Evolutionary conservation across 805 yeast genomes (phyloP).

Genomic region (Candida sakaeoensis): DNA sequence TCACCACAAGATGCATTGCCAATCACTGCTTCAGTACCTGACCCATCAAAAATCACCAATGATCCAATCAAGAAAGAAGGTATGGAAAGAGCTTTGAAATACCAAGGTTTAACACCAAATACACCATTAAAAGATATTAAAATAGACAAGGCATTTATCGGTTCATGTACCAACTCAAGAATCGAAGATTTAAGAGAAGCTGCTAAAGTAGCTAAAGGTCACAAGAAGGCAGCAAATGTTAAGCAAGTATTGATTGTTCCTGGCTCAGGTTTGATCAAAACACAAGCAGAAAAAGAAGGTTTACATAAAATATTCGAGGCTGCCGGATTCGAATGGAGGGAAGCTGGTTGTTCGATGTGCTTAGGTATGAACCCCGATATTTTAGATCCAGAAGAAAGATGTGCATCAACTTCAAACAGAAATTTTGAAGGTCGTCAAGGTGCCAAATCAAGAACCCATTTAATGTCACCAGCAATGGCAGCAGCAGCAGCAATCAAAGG

Average conservation of each 20-base stretch:
- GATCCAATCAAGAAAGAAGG: conserved; percentile 78
- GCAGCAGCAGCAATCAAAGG: conserved; percentile 97
- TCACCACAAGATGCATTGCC: conserved; percentile 99
- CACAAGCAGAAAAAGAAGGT: conserved; percentile 93
- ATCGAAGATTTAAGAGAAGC: conserved; percentile 96
- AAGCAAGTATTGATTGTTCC: conserved; percentile 90
- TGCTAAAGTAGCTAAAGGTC: conserved; percentile 88
- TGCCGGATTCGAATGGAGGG: conserved; percentile 99
- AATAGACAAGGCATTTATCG: conserved; percentile 93
- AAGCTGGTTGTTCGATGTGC: conserved; percentile 99
- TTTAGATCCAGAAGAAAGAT: conserved; percentile 89
- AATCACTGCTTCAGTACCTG: conserved; percentile 85
- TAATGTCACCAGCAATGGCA: conserved; percentile 99
- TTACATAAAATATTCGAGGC: conserved; percentile 83
- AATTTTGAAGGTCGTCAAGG: conserved; percentile 99
- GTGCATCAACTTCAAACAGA: conserved; percentile 98
- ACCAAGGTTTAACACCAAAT: conserved; percentile 88
- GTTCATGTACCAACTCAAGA: conserved; percentile 97
- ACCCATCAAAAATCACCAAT: conserved; percentile 70
- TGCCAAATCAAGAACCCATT: conserved; percentile 90
- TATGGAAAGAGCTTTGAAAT: conserved; percentile 85
- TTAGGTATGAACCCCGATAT: conserved; percentile 99
- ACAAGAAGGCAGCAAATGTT: conserved; percentile 77
- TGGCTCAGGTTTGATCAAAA: conserved; percentile 93
- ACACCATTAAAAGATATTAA: conserved; percentile 70